Evolutionary conservation across 1,139 yeast genomes (phyloP), one percentile per base, ranked within the genome.

Genomic region (Pichia terricola): DNA sequence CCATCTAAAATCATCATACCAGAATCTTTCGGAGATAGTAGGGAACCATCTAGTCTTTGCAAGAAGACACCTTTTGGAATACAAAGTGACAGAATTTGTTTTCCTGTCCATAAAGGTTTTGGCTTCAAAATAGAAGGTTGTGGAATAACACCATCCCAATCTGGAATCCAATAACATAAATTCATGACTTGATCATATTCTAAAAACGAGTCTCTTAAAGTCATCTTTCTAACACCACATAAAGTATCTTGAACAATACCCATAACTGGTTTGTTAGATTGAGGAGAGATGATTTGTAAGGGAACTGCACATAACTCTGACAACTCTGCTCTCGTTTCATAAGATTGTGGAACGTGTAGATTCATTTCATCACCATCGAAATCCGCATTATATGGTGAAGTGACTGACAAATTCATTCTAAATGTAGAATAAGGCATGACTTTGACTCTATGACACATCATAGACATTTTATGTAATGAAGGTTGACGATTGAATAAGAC

Each of bases 331-430:
- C 97, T 77, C 0, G 98, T 91, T 67, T 94, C 99, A 53, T 89
- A 96, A 6, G 96, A 86, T 65, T 94, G 99, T 5, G 99, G 99
- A 53, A 94, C 99, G 62, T 94, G 99, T 69, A 94, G 82, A 68
- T 94, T 94, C 99, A 94, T 94, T 69, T 94, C 98, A 67, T 94
- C 99, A 73, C 99, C 99, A 70, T 94, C 99, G 73, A 94, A 94
- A 83, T 94, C 99, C 41, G 99, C 99, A 68, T 94, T 94, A 68
- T 94, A 94, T 28, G 99, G 99, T 16, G 97, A 87, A 0, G 98
- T 91, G 42, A 91, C 98, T 16, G 97, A 91, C 63, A 94, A 72
- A 63, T 91, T 94, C 69, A 94, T 73, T 69, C 99, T 81, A 72
- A 94, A 94, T 0, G 99, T 91, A 4, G 97, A 89, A 62, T 89